These are phyloP conservation scores for Erodium trifolium DNA, from an alignment of 441 rosid genomes.

Conservation along the genomic window DNA sequence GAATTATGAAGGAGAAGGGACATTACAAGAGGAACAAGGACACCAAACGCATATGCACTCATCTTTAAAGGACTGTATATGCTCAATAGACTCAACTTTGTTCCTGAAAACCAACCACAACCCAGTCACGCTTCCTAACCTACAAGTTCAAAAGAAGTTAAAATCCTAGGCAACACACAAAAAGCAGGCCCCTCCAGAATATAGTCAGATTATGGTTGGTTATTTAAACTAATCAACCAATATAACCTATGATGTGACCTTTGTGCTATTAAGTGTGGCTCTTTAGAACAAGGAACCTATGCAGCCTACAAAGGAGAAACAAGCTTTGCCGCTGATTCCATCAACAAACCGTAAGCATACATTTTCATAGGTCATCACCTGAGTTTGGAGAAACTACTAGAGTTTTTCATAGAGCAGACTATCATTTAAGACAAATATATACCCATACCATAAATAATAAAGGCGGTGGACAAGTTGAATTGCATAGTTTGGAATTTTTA, in stretches of 20 bases:
- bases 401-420: not conserved
- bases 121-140: slow-evolving; percentile 1
- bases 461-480: not conserved
- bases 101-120: slow-evolving; percentile 21
- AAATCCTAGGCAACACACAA: not conserved
- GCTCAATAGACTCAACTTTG: slow-evolving; percentile 6
- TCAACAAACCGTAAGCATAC: not conserved
- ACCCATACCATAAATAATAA: not conserved
- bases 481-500: not conserved
- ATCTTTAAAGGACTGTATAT: slow-evolving; percentile 26
- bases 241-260: not conserved
- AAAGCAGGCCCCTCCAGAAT: not conserved
- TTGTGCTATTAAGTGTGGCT: not conserved
- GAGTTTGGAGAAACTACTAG: not conserved
- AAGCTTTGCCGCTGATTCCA: not conserved
- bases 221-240: not conserved
- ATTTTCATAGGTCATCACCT: not conserved
- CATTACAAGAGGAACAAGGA: slow-evolving; percentile 62
- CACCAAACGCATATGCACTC: slow-evolving; percentile 70
- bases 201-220: not conserved
- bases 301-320: not conserved
- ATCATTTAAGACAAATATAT: not conserved
- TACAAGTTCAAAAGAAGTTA: not conserved
- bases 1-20: slow-evolving; percentile 54
- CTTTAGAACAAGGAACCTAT: not conserved